Conservation (phyloP, 306 rosid species). For the Prunus kanzakura region DNA sequence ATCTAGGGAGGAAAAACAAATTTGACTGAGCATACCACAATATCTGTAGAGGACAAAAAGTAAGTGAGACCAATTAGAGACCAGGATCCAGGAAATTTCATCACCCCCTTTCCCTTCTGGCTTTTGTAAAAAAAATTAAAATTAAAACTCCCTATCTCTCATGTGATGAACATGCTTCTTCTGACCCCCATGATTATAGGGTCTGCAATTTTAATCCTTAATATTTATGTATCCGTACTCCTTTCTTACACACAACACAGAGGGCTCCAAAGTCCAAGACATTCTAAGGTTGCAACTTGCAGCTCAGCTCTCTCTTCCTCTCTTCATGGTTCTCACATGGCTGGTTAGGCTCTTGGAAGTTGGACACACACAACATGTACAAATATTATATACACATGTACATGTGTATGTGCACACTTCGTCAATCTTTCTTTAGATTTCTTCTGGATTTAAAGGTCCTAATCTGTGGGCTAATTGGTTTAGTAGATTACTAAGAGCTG, state of each 20-base stretch:
- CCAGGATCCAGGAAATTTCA: constrained; percentile 1
- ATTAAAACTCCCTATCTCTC: neutral
- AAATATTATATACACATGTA: neutral
- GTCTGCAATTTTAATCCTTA: constrained; percentile 34
- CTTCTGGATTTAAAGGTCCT: neutral
- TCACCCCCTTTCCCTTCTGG: neutral
- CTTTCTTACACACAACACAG: constrained; percentile 18
- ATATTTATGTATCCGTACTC: constrained; percentile 32
- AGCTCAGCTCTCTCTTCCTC: constrained; percentile 13
- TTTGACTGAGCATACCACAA: constrained; percentile 1
- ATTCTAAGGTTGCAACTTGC: constrained; percentile 36
- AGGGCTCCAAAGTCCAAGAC: constrained; percentile 39
- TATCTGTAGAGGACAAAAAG: neutral
- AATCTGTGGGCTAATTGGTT: neutral
- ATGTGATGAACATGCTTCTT: constrained; percentile 43
- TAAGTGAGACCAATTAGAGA: neutral
- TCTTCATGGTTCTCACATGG: constrained; percentile 35
- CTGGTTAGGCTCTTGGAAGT: constrained; percentile 6
- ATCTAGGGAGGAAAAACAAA: constrained; percentile 1
- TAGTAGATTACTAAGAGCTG: neutral
- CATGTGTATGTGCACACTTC: too few species aligned
- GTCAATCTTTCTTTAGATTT: too few species aligned
- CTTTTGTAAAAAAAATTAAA: neutral
- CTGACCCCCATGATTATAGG: constrained; percentile 66
- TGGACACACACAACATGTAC: neutral